These are phyloP conservation scores for Parietichytrium sp. DNA, from an alignment of 108 stramenopile genomes.

Conservation along the genomic window DNA sequence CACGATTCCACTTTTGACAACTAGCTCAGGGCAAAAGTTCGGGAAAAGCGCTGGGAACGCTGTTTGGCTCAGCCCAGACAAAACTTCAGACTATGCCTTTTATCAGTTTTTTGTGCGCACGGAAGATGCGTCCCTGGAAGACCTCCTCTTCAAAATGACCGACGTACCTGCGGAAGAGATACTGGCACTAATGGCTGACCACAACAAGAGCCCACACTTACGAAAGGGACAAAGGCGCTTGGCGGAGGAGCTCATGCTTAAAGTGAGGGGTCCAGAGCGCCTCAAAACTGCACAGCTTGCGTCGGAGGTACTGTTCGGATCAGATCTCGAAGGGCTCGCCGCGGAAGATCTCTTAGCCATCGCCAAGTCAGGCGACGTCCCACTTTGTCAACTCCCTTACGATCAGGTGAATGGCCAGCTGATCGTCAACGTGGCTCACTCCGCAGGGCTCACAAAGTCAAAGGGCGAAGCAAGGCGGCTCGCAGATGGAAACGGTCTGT, in stretches of 20 bases:
- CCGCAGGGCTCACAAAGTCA: constrained; percentile 71
- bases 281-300: constrained; percentile 79
- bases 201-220: constrained; percentile 73
- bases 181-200: constrained; percentile 40
- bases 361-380: constrained; percentile 60
- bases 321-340: constrained; percentile 42
- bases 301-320: constrained; percentile 73
- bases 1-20: constrained; percentile 95
- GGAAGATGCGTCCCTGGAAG: constrained; percentile 83
- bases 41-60: constrained; percentile 96
- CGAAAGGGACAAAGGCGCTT: constrained; percentile 89
- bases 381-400: constrained; percentile 55
- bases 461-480: constrained; percentile 90
- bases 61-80: constrained; percentile 88
- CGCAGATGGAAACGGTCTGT: constrained; percentile 80
- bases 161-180: constrained; percentile 80
- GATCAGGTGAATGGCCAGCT: constrained; percentile 48
- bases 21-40: constrained; percentile 95
- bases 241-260: constrained; percentile 86
- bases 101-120: constrained; percentile 99
- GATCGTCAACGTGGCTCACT: constrained; percentile 79
- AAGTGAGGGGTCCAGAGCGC: constrained; percentile 86
- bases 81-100: constrained; percentile 87
- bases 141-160: constrained; percentile 91
- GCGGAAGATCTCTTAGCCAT: constrained; percentile 66